These are phyloP conservation scores for Saposhnikovia divaricata DNA, from an alignment of 129 eudicot genomes.

Conservation along the genomic window DNA sequence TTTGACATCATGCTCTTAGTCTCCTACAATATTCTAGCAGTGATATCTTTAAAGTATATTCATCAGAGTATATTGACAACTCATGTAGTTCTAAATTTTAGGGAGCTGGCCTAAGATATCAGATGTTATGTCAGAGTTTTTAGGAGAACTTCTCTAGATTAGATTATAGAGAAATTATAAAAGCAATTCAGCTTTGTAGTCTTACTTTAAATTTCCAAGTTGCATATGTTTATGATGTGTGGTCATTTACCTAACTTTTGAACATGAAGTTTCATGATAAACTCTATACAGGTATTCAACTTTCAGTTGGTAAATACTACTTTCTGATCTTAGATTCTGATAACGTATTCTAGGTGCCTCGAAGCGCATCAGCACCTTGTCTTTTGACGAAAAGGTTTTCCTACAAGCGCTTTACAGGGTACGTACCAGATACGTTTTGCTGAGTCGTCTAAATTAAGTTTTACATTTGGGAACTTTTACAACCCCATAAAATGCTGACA, in stretches of 20 bases:
- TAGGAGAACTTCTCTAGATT: not conserved
- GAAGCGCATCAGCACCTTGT: conserved; percentile 52
- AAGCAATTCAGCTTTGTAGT: no score
- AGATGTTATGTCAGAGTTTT: not conserved
- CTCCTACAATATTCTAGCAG: not conserved
- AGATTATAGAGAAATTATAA: not conserved
- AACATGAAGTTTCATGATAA: not conserved
- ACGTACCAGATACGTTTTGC: not conserved
- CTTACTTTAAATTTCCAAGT: not conserved
- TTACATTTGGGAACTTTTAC: not conserved
- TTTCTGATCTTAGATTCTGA: conserved; percentile 16
- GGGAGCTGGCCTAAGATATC: not conserved
- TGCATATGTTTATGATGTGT: not conserved
- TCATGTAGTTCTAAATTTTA: not conserved
- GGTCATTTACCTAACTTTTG: not conserved
- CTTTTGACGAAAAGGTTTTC: conserved; percentile 60
- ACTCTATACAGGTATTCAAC: not conserved
- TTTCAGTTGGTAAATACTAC: not conserved
- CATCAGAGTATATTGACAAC: not conserved
- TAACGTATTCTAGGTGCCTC: conserved; percentile 33
- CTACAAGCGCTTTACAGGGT: conserved; percentile 84
- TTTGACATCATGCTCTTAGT: not conserved
- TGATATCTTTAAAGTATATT: not conserved
- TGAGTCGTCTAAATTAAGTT: not conserved
- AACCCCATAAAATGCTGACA: not conserved